Percentiles rank a stretch among this genome's conserved stretches.
Conservation (phyloP, 2,329 filamentous ascomycete genomes). For the Phyllosticta paracitricarpa region DNA sequence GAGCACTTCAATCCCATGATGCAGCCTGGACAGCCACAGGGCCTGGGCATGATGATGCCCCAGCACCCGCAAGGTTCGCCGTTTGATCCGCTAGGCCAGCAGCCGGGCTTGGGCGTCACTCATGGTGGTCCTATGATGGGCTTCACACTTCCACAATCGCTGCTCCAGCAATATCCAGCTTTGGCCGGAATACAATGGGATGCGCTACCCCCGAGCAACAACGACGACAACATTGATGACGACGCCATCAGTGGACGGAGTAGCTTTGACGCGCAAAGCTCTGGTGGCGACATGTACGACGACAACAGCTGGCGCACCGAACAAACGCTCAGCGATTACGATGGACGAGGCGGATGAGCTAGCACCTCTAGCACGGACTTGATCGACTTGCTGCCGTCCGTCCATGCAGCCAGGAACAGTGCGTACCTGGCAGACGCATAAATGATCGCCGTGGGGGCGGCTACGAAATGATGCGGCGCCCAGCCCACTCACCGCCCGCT, state of each 20-base stretch:
- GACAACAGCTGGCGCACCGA: conserved; percentile 38
- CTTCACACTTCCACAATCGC: conserved; percentile 66
- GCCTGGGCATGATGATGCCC: conserved; percentile 21
- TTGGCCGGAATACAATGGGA: conserved; percentile 86
- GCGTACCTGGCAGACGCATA: background rate
- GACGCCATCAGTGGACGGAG: conserved; percentile 60
- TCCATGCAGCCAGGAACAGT: background rate
- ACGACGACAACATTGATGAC: conserved; percentile 23
- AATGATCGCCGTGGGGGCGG: background rate
- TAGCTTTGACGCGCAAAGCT: conserved; percentile 67
- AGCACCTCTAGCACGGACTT: background rate
- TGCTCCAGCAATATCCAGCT: conserved; percentile 86
- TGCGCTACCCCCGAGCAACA: conserved; percentile 56
- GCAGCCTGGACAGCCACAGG: conserved; percentile 17
- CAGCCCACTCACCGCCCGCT: background rate
- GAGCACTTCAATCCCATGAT: conserved; percentile 15
- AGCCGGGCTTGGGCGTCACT: conserved; percentile 20
- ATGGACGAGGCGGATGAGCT: background rate
- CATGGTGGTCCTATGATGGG: conserved; percentile 26
- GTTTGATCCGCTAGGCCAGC: conserved; percentile 4
- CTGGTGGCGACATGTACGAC: conserved; percentile 58
- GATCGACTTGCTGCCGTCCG: too few species aligned
- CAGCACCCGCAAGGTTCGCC: conserved; percentile 22
- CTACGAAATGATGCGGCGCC: background rate
- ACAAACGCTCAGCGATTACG: conserved; percentile 8